These are phyloP conservation scores for Trypanosoma lewisi DNA, from an alignment of 208 protist genomes.

Conservation along the genomic window DNA sequence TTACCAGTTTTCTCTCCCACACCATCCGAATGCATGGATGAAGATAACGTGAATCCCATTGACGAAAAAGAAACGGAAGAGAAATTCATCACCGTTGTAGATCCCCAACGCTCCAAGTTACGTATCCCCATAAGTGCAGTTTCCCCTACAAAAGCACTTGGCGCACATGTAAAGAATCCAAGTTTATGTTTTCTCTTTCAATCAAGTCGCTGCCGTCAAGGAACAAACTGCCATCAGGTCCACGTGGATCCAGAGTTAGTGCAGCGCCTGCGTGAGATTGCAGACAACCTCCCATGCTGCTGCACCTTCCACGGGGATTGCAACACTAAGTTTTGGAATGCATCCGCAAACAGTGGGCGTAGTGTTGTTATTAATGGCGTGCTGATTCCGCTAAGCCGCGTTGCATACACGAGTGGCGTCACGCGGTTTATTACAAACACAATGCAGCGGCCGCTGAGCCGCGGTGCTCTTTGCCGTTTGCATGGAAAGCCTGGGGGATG, in stretches of 20 bases:
- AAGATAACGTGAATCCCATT: neutral
- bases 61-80: neutral
- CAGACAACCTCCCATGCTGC: conserved; percentile 67
- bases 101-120: conserved; percentile 74
- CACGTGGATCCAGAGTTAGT: conserved; percentile 66
- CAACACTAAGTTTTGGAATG: conserved; percentile 40
- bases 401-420: conserved; percentile 72
- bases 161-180: conserved; percentile 46
- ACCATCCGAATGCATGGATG: neutral
- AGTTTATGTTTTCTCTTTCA: conserved; percentile 84
- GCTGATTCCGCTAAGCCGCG: conserved; percentile 35
- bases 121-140: conserved; percentile 57
- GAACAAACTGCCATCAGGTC: conserved; percentile 71
- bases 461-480: conserved; percentile 55
- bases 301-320: conserved; percentile 69
- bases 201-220: conserved; percentile 60
- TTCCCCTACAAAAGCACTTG: conserved; percentile 53
- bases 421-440: conserved; percentile 42
- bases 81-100: conserved; percentile 40
- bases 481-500: conserved; percentile 65
- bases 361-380: conserved; percentile 17
- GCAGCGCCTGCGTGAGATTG: conserved; percentile 44
- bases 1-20: neutral
- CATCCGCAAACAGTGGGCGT: conserved; percentile 11
- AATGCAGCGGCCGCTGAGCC: conserved; percentile 31